Conservation (phyloP, 1,284 basidiomycete genomes). For the Sanguinoderma infundibulare region DNA sequence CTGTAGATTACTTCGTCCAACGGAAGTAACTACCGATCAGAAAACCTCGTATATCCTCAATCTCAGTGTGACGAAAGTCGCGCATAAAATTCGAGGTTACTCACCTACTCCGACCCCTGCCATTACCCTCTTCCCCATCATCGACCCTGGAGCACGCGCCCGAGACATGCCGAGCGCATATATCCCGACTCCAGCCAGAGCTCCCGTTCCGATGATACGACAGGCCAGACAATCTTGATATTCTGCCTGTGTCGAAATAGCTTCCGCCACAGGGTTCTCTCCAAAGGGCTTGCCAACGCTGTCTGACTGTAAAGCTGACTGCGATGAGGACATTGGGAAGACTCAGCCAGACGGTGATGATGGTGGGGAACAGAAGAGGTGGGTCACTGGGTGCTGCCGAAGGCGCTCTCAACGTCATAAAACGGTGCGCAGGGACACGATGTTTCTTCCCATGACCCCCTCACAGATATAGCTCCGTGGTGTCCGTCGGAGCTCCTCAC, state of each 20-base stretch:
- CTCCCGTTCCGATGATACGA: conserved; percentile 40
- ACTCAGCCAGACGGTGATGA: neutral
- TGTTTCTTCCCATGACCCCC: neutral
- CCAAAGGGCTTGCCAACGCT: neutral
- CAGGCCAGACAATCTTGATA: conserved; percentile 44
- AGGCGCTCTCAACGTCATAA: neutral
- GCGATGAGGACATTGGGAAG: neutral
- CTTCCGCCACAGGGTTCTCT: no score
- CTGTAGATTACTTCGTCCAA: conserved; percentile 25
- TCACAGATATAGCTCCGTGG: neutral
- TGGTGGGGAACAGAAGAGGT: neutral
- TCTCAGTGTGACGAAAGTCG: neutral
- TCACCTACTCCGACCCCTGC: conserved; percentile 40
- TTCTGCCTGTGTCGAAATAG: neutral
- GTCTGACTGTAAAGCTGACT: neutral
- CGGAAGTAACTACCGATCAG: conserved; percentile 34
- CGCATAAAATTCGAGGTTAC: conserved; percentile 11
- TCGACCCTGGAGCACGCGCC: conserved; percentile 40
- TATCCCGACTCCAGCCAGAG: conserved; percentile 38
- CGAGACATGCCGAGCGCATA: conserved; percentile 41
- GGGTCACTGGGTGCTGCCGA: neutral
- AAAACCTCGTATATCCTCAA: conserved; percentile 26
- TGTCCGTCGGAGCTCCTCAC: neutral
- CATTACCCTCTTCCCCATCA: conserved; percentile 41
- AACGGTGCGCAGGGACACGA: neutral